phyloP scores from a whole-genome alignment of 2,329 filamentous ascomycete genomes.

The Aspergillus costaricaensis region DNA sequence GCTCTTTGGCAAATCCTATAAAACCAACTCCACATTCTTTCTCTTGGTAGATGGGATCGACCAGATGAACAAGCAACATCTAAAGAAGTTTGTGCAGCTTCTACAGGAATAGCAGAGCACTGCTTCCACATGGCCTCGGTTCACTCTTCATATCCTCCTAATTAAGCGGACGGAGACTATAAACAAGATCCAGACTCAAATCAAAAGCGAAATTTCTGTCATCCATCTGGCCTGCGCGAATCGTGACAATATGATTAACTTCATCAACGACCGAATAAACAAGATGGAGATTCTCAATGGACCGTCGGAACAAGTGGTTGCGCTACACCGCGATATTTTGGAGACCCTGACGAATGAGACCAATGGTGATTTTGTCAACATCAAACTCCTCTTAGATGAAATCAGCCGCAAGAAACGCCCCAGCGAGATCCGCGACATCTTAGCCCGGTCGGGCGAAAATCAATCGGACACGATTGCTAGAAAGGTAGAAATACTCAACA shows the following conservation, averaged over 20 bases:
- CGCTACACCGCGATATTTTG: conserved; percentile 20
- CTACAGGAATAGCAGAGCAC: conserved; percentile 10
- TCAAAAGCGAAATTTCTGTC: conserved; percentile 6
- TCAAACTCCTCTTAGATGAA: conserved; percentile 27
- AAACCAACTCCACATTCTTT: conserved; percentile 35
- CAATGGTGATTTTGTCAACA: conserved; percentile 28
- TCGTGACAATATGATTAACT: conserved; percentile 25
- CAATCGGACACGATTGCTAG: conserved; percentile 25
- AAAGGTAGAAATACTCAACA: conserved; percentile 22
- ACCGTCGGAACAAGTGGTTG: conserved; percentile 21
- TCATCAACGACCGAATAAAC: conserved; percentile 25
- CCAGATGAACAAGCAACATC: conserved; percentile 40
- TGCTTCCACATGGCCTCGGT: conserved; percentile 13
- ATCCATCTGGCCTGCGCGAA: conserved; percentile 23
- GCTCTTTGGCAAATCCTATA: conserved; percentile 3
- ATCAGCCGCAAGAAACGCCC: conserved; percentile 29
- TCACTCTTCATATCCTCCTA: conserved; percentile 23
- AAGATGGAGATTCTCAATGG: conserved; percentile 30
- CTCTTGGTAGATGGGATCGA: conserved; percentile 52
- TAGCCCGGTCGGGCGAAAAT: conserved; percentile 27
- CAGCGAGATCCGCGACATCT: conserved; percentile 27
- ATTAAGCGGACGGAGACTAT: conserved; percentile 23
- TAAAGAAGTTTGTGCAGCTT: conserved; percentile 25
- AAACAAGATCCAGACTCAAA: conserved; percentile 16
- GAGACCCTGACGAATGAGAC: conserved; percentile 19